These are phyloP conservation scores for Ogataea allantospora DNA, from an alignment of 805 yeast genomes.

Conservation along the genomic window DNA sequence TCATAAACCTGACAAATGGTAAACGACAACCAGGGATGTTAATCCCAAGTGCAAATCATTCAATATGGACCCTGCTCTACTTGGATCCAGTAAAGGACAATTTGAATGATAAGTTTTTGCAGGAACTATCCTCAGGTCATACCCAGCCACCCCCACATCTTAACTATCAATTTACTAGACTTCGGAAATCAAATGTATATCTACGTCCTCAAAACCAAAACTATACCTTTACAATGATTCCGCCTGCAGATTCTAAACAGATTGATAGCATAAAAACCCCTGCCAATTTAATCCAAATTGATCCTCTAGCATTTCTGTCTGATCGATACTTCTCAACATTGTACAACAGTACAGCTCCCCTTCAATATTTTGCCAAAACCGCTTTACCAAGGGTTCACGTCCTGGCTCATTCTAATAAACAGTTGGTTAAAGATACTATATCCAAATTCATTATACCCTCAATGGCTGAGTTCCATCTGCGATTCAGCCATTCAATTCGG, in stretches of 20 bases:
- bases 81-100: too few species aligned
- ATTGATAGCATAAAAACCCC: not conserved
- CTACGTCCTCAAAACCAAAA: not conserved
- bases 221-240: conserved; percentile 9
- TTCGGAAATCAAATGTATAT: not conserved
- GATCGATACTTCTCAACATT: conserved; percentile 30
- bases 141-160: not conserved
- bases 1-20: not conserved
- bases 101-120: too few species aligned
- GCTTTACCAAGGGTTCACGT: conserved; percentile 31
- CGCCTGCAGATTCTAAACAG: conserved; percentile 5
- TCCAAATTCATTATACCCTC: conserved; percentile 19
- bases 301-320: conserved; percentile 28
- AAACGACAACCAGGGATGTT: not conserved
- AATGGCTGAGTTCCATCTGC: conserved; percentile 21
- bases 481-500: conserved; percentile 11
- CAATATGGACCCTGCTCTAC: not conserved
- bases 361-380: conserved; percentile 33
- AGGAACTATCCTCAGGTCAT: not conserved
- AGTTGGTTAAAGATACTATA: conserved; percentile 22
- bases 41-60: not conserved
- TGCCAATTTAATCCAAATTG: conserved; percentile 19
- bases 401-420: conserved; percentile 24
- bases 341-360: conserved; percentile 26
- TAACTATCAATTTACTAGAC: not conserved